Evolutionary conservation across 2,329 filamentous ascomycete genomes (phyloP), one percentile per base, ranked within the genome.

Genomic region (Hypoxylon sp.): DNA sequence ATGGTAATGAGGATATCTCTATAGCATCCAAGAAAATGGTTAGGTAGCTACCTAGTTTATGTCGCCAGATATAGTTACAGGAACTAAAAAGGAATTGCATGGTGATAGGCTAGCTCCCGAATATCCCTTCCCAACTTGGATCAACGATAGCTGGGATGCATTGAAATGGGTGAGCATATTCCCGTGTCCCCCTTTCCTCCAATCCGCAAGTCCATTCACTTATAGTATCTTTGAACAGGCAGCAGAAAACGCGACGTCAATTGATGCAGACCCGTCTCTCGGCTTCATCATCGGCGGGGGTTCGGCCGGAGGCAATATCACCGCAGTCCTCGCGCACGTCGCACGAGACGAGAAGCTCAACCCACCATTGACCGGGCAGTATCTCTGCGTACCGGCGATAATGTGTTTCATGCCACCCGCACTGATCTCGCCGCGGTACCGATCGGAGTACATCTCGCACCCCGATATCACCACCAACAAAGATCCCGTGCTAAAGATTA

Each of bases 241-340:
- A 36, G 79, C 78, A 11, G 67, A 75, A 13, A 81, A 85, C 61
- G 80, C 82, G 17, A 36, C 73, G 19, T 59, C 75, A 1, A 70
- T 84, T 3, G 79, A 77, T 6, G 80, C 80, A 9, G 79, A 85
- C 61, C 79, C 81, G 0, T 73, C 75, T 4, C 76, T 77, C 11
- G 84, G 83, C 0, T 86, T 87, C 66, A 65, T 87, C n/a, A 62
- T 85, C 11, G 83, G 83, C 14, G 85, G 85, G 0, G 79, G 80
- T 1, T 84, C 82, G 10, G 83, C 85, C 3, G 83, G 82, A 14
- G 82, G 77, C 11, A 81, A 81, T 52, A 76, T 83, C 21, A 65
- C 77, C 5, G 78, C 80, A 1, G 78, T 80, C 0, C 67, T 81
- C 2, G 74, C 78, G 3, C 82, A 82, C 66, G 75, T 80, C 1